A percentile compares a stretch with the other conserved stretches of the same genome.
phyloP scores from a whole-genome alignment of 352 stramenopile species.

The Globisporangium echinulatum region DNA sequence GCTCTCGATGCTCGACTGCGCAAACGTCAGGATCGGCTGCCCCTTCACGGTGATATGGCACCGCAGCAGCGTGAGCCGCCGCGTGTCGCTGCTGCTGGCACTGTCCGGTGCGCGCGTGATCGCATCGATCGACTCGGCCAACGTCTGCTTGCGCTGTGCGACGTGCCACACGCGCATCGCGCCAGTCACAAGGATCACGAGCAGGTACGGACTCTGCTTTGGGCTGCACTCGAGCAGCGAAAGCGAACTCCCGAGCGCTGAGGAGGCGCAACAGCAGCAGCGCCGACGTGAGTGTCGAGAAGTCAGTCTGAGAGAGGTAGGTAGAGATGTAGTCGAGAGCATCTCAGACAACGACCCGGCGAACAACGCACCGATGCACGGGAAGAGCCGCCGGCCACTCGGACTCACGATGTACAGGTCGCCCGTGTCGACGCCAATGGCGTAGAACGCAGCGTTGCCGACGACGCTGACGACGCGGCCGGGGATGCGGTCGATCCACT shows the following conservation, averaged over 20 bases:
- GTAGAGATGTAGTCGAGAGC: background rate
- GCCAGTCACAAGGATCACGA: conserved; percentile 63
- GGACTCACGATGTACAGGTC: conserved; percentile 62
- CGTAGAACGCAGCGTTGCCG: conserved; percentile 63
- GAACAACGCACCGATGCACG: conserved; percentile 47
- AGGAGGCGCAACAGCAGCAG: too few relatives aligned
- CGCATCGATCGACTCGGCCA: conserved; percentile 61
- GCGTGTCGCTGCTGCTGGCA: conserved; percentile 9
- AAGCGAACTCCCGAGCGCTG: conserved; percentile 57
- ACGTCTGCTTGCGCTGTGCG: conserved; percentile 27
- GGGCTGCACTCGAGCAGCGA: conserved; percentile 71
- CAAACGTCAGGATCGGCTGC: conserved; percentile 81
- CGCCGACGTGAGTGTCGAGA: background rate
- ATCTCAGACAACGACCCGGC: too few relatives aligned
- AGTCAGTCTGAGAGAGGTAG: conserved; percentile 2
- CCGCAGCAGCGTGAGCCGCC: conserved; percentile 58
- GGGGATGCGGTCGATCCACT: conserved; percentile 79
- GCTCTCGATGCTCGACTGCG: conserved; percentile 43
- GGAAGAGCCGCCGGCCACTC: conserved; percentile 66
- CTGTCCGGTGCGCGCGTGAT: conserved; percentile 34
- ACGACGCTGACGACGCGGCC: conserved; percentile 45
- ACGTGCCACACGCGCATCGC: conserved; percentile 75
- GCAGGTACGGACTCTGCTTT: conserved; percentile 50
- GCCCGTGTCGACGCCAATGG: conserved; percentile 51
- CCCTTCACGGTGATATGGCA: conserved; percentile 64